Percentiles rank a stretch among this genome's conserved stretches.
These are phyloP conservation scores for Ceratobasidium sp. DNA, from an alignment of 1,284 basidiomycete species.

Conservation along the genomic window DNA sequence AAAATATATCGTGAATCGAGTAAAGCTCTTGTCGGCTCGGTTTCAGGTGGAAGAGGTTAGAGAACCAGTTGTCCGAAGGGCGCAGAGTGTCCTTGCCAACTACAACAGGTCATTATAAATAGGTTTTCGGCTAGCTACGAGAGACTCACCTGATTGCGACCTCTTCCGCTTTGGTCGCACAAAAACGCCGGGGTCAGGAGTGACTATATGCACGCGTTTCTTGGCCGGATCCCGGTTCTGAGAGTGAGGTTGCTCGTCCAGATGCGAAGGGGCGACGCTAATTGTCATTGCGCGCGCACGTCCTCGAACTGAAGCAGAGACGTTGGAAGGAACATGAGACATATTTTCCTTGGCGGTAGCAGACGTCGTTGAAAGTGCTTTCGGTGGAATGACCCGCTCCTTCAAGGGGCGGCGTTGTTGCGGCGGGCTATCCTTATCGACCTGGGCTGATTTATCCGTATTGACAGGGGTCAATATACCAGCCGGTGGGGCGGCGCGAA, in stretches of 20 bases:
- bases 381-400: not conserved
- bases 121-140: too few relatives aligned
- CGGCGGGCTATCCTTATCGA: not conserved
- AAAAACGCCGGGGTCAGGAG: constrained; percentile 15
- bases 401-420: constrained; percentile 8
- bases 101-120: not conserved
- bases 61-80: constrained; percentile 77
- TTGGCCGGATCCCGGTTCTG: not conserved
- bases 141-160: constrained; percentile 19
- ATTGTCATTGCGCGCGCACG: constrained; percentile 25
- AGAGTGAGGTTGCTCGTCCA: not conserved
- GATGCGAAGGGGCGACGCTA: not conserved
- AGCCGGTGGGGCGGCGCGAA: constrained; percentile 16
- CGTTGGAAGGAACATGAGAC: not conserved
- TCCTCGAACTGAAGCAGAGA: constrained; percentile 1
- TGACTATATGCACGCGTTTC: constrained; percentile 44
- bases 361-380: constrained; percentile 4
- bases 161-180: constrained; percentile 15
- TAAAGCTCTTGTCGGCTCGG: constrained; percentile 73
- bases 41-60: constrained; percentile 89
- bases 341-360: constrained; percentile 26
- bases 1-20: constrained; percentile 76
- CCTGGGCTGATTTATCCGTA: not conserved
- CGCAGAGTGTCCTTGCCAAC: constrained; percentile 6
- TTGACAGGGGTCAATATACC: constrained; percentile 22